Percentiles rank a stretch among this genome's conserved stretches.
Evolutionary conservation across 2,329 filamentous ascomycete genomes (phyloP).

Genomic region (Penicillium griseofulvum): DNA sequence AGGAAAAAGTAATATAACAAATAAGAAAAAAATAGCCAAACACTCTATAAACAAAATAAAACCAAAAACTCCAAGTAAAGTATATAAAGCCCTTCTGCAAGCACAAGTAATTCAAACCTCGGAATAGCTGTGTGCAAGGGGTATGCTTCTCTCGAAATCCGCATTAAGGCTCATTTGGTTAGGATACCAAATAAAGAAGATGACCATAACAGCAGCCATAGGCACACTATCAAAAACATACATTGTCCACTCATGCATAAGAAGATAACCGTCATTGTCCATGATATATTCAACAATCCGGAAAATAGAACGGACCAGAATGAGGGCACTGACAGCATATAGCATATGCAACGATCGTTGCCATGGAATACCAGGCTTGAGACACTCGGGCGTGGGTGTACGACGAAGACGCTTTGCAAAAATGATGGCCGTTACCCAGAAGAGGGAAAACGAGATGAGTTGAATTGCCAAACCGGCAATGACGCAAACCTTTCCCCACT

Average conservation of each 20-base stretch:
- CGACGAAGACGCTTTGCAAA: constrained; percentile 24
- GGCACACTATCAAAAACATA: constrained; percentile 46
- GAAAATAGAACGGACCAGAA: constrained; percentile 47
- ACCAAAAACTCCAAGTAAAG: not conserved
- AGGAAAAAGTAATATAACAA: not conserved
- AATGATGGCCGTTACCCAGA: constrained; percentile 21
- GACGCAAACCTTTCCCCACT: constrained; percentile 14
- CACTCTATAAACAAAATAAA: not conserved
- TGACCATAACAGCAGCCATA: constrained; percentile 32
- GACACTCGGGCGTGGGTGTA: constrained; percentile 6
- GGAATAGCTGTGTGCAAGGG: not conserved
- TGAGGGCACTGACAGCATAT: constrained; percentile 28
- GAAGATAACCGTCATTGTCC: constrained; percentile 43
- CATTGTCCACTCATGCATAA: constrained; percentile 44
- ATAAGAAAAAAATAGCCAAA: not conserved
- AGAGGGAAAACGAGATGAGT: constrained; percentile 27
- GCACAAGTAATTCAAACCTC: not conserved
- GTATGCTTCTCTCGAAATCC: not conserved
- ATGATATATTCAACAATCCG: constrained; percentile 51
- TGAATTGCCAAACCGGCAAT: constrained; percentile 28
- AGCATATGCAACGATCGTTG: constrained; percentile 18
- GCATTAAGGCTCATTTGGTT: not conserved
- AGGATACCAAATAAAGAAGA: constrained; percentile 18
- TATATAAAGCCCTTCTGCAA: not conserved
- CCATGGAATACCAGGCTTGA: constrained; percentile 10